Base-by-base conservation (phyloP, 176 grass and related monocot genomes). In the Miscanthus lutarioriparius region DNA sequence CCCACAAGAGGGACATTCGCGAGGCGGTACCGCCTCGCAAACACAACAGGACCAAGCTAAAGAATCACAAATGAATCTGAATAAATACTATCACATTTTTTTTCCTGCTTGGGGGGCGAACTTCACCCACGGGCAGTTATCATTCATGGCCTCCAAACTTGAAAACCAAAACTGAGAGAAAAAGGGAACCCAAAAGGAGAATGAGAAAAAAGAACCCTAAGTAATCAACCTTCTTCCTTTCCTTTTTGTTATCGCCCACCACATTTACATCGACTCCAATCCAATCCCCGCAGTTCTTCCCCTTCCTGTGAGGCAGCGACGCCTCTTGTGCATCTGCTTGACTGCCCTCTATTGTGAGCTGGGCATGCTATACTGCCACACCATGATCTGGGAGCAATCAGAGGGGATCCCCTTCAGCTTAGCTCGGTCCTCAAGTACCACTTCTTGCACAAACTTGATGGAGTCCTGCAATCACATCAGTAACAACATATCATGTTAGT, bases 371-470 rank as follows among this genome's bases (percentile, higher is more conserved):
- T 94, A 91, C 10, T 92, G 92, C 94, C 94, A 97, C 81, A 94
- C 80, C 94, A 97, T 92, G 83, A 97, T 94, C 72, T 88, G 80
- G 71, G 94, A 92, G 79, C 92, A 94, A 67, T 97, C 90, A 12
- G 92, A 84, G 28, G 94, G 94, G 38, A 97, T 91, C 37, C 90
- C 92, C 83, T 97, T 97, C 79, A 97, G 56, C 79, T 97, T 97
- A 3, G 80, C 65, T 49, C 86, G 76, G 80, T 97, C 94, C 74
- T 97, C 94, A 26, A 94, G 66, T 9, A 97, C 86, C 84, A 97
- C 88, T 71, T 97, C 94, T 78, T 97, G 87, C 86, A 97, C 92
- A 87, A 94, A 97, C 69, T 92, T 97, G 84, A 97, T 87, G 26
- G 94, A 97, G 43, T 97, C 94, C 94, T 97, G 88, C 44, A 88